Conservation (phyloP, 306 rosid genomes). For the Vigna nakashimae region DNA sequence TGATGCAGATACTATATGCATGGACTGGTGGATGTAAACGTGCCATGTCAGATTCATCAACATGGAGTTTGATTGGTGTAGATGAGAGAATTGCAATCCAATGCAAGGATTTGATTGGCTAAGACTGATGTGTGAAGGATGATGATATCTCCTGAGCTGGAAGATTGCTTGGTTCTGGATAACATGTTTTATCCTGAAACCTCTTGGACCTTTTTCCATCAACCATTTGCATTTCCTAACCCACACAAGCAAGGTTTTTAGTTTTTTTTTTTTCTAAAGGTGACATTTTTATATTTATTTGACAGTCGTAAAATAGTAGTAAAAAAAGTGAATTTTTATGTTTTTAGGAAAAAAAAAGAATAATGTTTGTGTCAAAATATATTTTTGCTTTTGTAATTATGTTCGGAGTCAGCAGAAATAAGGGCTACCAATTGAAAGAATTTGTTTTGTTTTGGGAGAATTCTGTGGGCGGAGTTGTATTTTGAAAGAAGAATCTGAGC, state of each 20-base stretch:
- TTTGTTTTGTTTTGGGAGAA: constrained; percentile 24
- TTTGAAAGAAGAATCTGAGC: background rate
- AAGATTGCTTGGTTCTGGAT: constrained; percentile 57
- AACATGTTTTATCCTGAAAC: constrained; percentile 65
- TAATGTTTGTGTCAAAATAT: no score
- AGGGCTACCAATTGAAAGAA: constrained; percentile 26
- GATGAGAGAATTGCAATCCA: constrained; percentile 62
- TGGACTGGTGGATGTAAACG: constrained; percentile 77
- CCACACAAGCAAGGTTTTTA: background rate
- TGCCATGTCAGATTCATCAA: constrained; percentile 72
- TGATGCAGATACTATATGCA: constrained; percentile 60
- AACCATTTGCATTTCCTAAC: constrained; percentile 20
- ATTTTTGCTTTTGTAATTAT: background rate
- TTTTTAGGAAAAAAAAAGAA: no score
- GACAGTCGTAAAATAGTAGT: no score
- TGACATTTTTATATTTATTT: no score
- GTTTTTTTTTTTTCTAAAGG: background rate
- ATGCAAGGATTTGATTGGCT: constrained; percentile 68
- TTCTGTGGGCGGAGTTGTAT: background rate
- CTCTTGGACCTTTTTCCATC: constrained; percentile 20
- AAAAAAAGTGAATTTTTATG: no score
- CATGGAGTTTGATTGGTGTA: constrained; percentile 60
- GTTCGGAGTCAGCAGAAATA: background rate
- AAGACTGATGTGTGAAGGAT: constrained; percentile 59
- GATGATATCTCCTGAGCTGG: constrained; percentile 44